Conservation (phyloP, 108 stramenopile species). For the Fragilariopsis cylindrus region DNA sequence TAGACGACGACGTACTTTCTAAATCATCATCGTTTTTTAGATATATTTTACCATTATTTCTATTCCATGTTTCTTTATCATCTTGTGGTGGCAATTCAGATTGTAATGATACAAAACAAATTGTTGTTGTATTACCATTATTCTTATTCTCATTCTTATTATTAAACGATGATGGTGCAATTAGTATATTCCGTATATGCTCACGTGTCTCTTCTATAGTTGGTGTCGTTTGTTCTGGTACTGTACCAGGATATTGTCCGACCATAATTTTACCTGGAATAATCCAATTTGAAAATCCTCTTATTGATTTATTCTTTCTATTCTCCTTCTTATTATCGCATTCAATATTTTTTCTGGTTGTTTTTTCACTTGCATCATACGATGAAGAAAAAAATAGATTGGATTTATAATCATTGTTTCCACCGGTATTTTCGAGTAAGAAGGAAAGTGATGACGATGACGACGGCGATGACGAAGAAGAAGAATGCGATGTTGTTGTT, state of each 20-base stretch:
- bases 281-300: constrained; percentile 75
- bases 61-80: constrained; percentile 41
- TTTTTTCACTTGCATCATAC: not conserved
- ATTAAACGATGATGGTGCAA: not conserved
- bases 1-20: not conserved
- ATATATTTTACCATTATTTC: constrained; percentile 31
- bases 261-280: constrained; percentile 65
- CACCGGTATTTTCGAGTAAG: not conserved
- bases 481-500: not conserved
- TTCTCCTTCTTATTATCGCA: not conserved
- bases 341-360: not conserved
- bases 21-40: constrained; percentile 19
- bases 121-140: constrained; percentile 16
- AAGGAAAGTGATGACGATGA: not conserved
- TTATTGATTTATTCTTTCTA: not conserved
- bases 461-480: too few species aligned
- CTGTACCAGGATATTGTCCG: constrained; percentile 71
- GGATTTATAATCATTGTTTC: too few species aligned
- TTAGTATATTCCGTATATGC: constrained; percentile 49
- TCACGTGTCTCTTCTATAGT: constrained; percentile 32
- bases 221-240: constrained; percentile 54
- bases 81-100: constrained; percentile 62
- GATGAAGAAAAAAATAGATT: not conserved
- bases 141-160: constrained; percentile 2
- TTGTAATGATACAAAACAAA: constrained; percentile 61